Conservation (phyloP, 2,329 filamentous ascomycete species). For the Alternaria novae-zelandiae region DNA sequence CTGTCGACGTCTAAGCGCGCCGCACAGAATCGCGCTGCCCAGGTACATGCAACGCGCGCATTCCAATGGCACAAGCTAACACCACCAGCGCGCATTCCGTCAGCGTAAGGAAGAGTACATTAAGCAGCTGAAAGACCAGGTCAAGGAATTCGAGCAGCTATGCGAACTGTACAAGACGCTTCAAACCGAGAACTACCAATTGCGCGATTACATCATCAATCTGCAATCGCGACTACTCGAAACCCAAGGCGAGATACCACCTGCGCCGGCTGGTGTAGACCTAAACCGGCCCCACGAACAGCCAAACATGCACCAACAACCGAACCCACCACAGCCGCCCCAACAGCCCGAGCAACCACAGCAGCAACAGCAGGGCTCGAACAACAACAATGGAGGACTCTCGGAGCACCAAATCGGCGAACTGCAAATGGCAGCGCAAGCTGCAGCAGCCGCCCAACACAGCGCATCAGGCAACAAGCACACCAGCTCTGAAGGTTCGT, state of each 20-base stretch:
- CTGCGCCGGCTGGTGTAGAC: conserved; percentile 80
- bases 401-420: conserved; percentile 46
- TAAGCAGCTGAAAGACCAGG: conserved; percentile 94
- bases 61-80: conserved; percentile 28
- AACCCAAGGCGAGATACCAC: conserved; percentile 80
- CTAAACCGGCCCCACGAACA: conserved; percentile 62
- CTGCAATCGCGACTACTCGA: conserved; percentile 88
- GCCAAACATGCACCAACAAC: conserved; percentile 29
- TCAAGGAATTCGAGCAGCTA: conserved; percentile 78
- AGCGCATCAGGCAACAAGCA: conserved; percentile 43
- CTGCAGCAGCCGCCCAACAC: conserved; percentile 43
- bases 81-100: conserved; percentile 82
- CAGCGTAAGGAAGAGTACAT: conserved; percentile 98
- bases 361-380: conserved; percentile 28
- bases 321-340: conserved; percentile 23
- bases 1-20: conserved; percentile 95
- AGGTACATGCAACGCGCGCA: conserved; percentile 64
- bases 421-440: conserved; percentile 46
- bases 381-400: conserved; percentile 42
- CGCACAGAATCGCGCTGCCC: conserved; percentile 93
- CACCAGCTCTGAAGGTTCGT: conserved; percentile 38
- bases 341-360: conserved; percentile 29
- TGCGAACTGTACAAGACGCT: conserved; percentile 80
- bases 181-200: conserved; percentile 85
- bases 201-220: conserved; percentile 91